phyloP scores from a whole-genome alignment of 306 rosid species.

The Begonia peltatifolia region DNA sequence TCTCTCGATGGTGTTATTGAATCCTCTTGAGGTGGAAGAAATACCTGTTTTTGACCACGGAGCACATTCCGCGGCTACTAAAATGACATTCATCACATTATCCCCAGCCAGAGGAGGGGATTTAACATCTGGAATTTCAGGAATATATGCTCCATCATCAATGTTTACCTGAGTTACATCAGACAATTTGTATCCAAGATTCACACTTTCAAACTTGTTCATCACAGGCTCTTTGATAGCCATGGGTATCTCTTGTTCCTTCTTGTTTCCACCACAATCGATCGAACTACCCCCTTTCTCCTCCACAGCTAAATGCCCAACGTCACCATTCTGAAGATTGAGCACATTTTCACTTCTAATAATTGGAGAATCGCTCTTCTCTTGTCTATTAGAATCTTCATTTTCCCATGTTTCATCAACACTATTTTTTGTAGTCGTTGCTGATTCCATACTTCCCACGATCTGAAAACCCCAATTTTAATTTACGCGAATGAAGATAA shows the following conservation, averaged over 20 bases:
- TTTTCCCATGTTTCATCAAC: conserved; percentile 24
- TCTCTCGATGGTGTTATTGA: too few relatives aligned
- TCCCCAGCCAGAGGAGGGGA: conserved; percentile 76
- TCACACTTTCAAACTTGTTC: too few relatives aligned
- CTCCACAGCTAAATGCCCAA: conserved; percentile 18
- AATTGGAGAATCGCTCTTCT: conserved; percentile 16
- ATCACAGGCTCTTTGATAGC: background rate
- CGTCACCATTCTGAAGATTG: conserved; percentile 22
- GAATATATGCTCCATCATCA: conserved; percentile 9
- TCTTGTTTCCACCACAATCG: conserved; percentile 16
- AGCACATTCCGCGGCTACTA: conserved; percentile 86
- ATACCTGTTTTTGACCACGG: conserved; percentile 92
- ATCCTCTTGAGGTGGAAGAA: too few relatives aligned
- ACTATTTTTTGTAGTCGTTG: conserved; percentile 36
- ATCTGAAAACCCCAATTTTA: conserved; percentile 23
- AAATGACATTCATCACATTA: conserved; percentile 76
- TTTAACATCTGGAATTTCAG: conserved; percentile 20
- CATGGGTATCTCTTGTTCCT: conserved; percentile 15
- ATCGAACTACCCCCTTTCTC: conserved; percentile 16
- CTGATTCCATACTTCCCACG: conserved; percentile 66
- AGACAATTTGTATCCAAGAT: too few relatives aligned
- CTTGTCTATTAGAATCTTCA: conserved; percentile 19
- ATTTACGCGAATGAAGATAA: too few relatives aligned
- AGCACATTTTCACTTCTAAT: conserved; percentile 9
- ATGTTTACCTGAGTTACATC: conserved; percentile 5